These are phyloP conservation scores for Scedosporium aurantiacum DNA, from an alignment of 2,329 filamentous ascomycete species.

Conservation along the genomic window DNA sequence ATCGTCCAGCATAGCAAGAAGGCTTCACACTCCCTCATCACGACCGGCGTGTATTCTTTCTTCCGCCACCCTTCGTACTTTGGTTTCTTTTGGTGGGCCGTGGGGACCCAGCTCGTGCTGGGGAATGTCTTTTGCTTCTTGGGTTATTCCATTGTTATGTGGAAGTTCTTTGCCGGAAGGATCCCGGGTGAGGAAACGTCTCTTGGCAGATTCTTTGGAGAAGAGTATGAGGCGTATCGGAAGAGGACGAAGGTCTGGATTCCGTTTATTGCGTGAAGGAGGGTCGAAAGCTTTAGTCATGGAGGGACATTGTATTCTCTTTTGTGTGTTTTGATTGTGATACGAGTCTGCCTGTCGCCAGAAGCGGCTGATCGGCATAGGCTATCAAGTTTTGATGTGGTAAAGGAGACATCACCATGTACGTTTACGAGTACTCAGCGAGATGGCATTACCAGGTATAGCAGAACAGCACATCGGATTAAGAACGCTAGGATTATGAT, in stretches of 20 bases:
- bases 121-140: slow-evolving; percentile 73
- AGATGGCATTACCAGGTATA: too few species aligned
- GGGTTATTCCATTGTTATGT: slow-evolving; percentile 65
- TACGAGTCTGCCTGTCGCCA: too few species aligned
- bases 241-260: slow-evolving; percentile 65
- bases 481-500: too few species aligned
- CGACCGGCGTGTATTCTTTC: slow-evolving; percentile 62
- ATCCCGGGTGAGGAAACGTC: slow-evolving; percentile 70
- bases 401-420: too few species aligned
- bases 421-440: too few species aligned
- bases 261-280: slow-evolving; percentile 45
- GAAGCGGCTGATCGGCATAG: too few species aligned
- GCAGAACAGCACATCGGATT: too few species aligned
- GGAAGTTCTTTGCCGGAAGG: slow-evolving; percentile 69
- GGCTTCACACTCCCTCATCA: slow-evolving; percentile 67
- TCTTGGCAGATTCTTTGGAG: slow-evolving; percentile 71
- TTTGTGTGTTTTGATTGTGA: too few species aligned
- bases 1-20: slow-evolving; percentile 63
- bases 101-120: slow-evolving; percentile 86
- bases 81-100: slow-evolving; percentile 95
- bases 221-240: slow-evolving; percentile 68
- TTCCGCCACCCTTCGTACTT: slow-evolving; percentile 89
- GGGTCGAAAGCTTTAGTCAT: neutral
- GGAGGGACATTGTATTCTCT: neutral
- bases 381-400: too few species aligned